Base-by-base conservation (phyloP, 2,329 filamentous ascomycete genomes). In the Venturiaceae sp. region DNA sequence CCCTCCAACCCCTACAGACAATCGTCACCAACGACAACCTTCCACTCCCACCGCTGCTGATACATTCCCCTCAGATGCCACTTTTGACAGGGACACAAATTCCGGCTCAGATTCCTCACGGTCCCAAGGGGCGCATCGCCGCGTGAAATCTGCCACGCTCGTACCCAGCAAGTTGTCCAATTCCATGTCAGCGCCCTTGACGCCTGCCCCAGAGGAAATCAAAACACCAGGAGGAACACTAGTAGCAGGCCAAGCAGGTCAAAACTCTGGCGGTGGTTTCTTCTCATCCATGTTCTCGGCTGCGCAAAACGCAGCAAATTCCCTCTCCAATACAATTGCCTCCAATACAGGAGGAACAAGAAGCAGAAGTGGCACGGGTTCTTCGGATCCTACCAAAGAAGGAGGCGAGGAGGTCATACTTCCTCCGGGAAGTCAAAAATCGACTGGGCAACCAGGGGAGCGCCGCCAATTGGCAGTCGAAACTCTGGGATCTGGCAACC, bases 251-350 rank as follows among this genome's bases (percentile, higher is more conserved):
- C 72, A 74, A 54, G 74, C 32, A 14, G 28, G 34, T 11, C 54
- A 41, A 41, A 28, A 52, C n/a, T 16, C 44, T 30, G 39, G 74
- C 58, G 71, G 71, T 37, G 86, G 91, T 1, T 97, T 99, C 75
- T 97, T 99, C 73, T 95, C 90, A 4, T 92, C 89, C 28, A 88
- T 99, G 68, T 84, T 99, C 63, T 92, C 90, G 41, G 92, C 87
- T 50, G 94, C 94, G 19, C 92, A 97, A 72, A 96, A 87, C 80
- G 92, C 92, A 46, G 90, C 82, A 64, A 89, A 82, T 62, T 90
- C 85, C 53, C 86, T 96, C 4, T 90, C 81, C 64, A 89, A 81
- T 63, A 90, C 85, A 53, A 86, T 96, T 52, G 83, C 83, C 53
- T 3, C 76, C 73, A 34, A 74, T 80, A 32, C 62, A 66, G 80